These are phyloP conservation scores for Durotheca rogersii DNA, from an alignment of 495 filamentous ascomycete species.

Conservation along the genomic window DNA sequence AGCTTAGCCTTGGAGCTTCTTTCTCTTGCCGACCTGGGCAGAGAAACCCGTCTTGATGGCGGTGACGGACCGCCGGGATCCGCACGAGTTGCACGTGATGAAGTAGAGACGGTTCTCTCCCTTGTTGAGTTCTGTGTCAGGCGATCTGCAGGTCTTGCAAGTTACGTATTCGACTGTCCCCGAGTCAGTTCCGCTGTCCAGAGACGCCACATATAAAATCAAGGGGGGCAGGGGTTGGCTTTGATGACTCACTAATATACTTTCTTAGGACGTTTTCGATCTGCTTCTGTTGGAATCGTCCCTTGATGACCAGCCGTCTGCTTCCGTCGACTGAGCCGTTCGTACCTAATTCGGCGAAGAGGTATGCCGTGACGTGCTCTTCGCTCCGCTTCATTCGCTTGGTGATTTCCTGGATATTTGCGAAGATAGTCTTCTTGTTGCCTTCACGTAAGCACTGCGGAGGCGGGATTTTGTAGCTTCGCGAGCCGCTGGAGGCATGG, in stretches of 20 bases:
- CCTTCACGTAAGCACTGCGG: slow-evolving; percentile 99
- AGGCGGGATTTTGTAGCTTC: slow-evolving; percentile 97
- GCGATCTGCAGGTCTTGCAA: slow-evolving; percentile 93
- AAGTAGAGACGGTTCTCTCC: slow-evolving; percentile 91
- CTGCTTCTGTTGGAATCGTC: slow-evolving; percentile 97
- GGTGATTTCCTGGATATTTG: slow-evolving; percentile 91
- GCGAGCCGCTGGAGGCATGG: slow-evolving; percentile 78
- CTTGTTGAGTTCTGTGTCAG: slow-evolving; percentile 95
- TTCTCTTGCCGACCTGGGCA: slow-evolving; percentile 95
- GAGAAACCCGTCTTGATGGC: slow-evolving; percentile 99
- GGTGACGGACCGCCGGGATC: slow-evolving; percentile 84
- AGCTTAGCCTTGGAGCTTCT: slow-evolving; percentile 54
- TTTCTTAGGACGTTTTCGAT: slow-evolving; percentile 91
- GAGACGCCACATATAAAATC: neutral
- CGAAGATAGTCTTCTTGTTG: slow-evolving; percentile 99
- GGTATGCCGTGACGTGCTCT: slow-evolving; percentile 93
- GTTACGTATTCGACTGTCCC: slow-evolving; percentile 89
- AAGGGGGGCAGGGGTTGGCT: no score
- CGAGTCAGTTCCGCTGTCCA: slow-evolving; percentile 19
- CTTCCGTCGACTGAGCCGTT: slow-evolving; percentile 90
- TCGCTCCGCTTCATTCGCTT: slow-evolving; percentile 89
- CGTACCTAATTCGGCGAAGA: slow-evolving; percentile 97
- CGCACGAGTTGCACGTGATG: slow-evolving; percentile 61
- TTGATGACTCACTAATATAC: slow-evolving; percentile 85
- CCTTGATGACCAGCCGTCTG: slow-evolving; percentile 94